Evolutionary conservation across 129 eudicot species (phyloP).

Genomic region (Erigeron canadensis): DNA sequence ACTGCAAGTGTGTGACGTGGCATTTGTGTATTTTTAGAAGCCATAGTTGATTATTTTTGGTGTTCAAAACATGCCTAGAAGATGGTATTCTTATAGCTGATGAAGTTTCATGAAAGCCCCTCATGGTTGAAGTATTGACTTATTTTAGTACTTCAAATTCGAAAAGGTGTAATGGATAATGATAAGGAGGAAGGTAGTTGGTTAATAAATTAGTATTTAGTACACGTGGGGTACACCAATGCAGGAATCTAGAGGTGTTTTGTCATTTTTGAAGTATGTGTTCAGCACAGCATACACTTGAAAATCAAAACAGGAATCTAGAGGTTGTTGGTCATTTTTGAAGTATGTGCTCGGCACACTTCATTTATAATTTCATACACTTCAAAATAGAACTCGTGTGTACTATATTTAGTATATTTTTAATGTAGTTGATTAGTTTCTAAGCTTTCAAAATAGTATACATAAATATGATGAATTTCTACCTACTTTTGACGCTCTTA

Average conservation of each 20-base stretch:
- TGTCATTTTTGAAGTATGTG: too few species aligned
- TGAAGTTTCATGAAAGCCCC: conserved; percentile 8
- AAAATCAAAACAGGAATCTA: background rate
- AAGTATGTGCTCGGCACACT: background rate
- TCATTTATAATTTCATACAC: too few species aligned
- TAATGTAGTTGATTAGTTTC: too few species aligned
- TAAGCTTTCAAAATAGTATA: too few species aligned
- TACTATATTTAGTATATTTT: background rate
- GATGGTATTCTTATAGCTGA: conserved; percentile 24
- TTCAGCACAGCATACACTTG: too few species aligned
- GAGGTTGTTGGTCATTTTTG: conserved; percentile 12
- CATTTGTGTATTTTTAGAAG: conserved; percentile 22
- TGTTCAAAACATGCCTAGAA: background rate
- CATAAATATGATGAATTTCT: too few species aligned
- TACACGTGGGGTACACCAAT: too few species aligned
- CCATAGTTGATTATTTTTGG: conserved; percentile 13
- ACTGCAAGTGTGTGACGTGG: conserved; percentile 22
- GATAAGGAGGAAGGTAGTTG: too few species aligned
- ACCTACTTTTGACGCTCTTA: too few species aligned
- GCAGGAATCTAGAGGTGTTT: too few species aligned
- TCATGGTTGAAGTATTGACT: background rate
- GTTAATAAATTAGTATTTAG: too few species aligned
- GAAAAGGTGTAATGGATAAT: conserved; percentile 12
- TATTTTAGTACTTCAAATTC: conserved; percentile 13
- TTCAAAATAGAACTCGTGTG: background rate